phyloP scores from a whole-genome alignment of 140 eudicot genomes.

The Ambrosia hybrid region DNA sequence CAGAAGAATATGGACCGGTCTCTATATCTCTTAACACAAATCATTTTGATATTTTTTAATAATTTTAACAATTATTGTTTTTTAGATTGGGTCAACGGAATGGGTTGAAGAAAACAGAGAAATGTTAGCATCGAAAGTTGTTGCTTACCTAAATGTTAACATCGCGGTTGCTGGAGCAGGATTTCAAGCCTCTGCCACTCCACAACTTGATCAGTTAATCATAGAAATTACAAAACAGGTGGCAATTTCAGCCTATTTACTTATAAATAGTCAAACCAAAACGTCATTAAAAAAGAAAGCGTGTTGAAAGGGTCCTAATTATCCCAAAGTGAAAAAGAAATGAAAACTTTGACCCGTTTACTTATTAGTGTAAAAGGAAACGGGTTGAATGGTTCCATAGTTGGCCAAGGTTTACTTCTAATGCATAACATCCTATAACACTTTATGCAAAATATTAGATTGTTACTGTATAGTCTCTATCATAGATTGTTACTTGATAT shows the following conservation, averaged over 20 bases:
- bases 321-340: too few species aligned
- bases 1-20: conserved; percentile 96
- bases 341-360: too few species aligned
- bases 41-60: background rate
- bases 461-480: background rate
- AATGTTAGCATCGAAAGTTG: conserved; percentile 63
- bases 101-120: conserved; percentile 96
- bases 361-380: too few species aligned
- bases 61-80: too few species aligned
- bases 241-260: background rate
- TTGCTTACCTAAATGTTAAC: conserved; percentile 86
- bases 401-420: background rate
- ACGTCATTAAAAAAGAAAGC: background rate
- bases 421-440: background rate
- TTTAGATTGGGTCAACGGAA: conserved; percentile 79
- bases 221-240: conserved; percentile 72
- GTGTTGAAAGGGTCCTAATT: background rate
- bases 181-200: conserved; percentile 71
- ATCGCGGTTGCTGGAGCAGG: conserved; percentile 67
- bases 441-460: background rate
- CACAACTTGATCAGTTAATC: conserved; percentile 80
- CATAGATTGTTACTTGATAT: too few species aligned
- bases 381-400: background rate
- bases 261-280: background rate
- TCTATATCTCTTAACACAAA: conserved; percentile 20